Evolutionary conservation across 202 grass and related monocot species (phyloP).

Genomic region (Digitaria exilis): DNA sequence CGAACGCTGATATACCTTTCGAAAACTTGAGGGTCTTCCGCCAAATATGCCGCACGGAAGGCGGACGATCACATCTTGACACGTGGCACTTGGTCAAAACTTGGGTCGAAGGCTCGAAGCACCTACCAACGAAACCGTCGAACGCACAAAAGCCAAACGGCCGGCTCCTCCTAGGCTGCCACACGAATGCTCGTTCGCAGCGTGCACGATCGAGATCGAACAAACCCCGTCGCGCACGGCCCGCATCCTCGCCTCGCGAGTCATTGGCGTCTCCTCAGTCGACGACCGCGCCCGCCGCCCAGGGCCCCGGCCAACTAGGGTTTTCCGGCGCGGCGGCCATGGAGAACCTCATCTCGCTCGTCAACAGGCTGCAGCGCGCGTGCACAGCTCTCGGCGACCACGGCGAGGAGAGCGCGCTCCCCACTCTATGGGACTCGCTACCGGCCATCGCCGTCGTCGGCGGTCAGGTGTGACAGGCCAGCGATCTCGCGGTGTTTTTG

Average conservation of each 20-base stretch:
- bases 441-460: slow-evolving; percentile 96
- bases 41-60: background rate
- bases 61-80: background rate
- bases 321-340: slow-evolving; percentile 33
- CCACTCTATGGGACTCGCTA: slow-evolving; percentile 98
- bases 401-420: slow-evolving; percentile 86
- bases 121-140: background rate
- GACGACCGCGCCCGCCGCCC: background rate
- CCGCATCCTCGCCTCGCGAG: slow-evolving; percentile 1
- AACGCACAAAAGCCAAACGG: background rate
- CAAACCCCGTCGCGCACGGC: background rate
- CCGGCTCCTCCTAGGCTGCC: background rate
- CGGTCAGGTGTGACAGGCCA: slow-evolving; percentile 70
- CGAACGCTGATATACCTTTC: background rate
- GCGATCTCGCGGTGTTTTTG: background rate
- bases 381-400: slow-evolving; percentile 96
- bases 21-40: background rate
- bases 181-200: background rate
- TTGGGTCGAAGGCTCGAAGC: slow-evolving; percentile 7
- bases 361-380: slow-evolving; percentile 95
- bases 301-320: background rate
- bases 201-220: background rate
- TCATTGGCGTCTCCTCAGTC: background rate
- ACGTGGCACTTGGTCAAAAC: background rate
- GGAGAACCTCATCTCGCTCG: slow-evolving; percentile 84